Percentiles rank a stretch among this genome's conserved stretches.
These are phyloP conservation scores for Lachancea kluyveri DNA, from an alignment of 805 yeast species.

Conservation along the genomic window DNA sequence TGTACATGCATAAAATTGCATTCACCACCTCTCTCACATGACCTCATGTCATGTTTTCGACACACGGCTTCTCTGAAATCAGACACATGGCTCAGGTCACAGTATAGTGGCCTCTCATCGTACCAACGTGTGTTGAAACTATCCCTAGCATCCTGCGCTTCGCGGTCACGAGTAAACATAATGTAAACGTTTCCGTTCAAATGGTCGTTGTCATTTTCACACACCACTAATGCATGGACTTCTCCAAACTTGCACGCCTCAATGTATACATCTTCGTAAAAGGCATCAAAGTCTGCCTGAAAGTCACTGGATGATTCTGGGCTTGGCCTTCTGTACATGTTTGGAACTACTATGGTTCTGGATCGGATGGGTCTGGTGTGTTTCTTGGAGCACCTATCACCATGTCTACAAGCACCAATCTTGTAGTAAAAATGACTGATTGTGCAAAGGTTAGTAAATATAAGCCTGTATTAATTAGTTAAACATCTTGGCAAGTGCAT, in stretches of 20 bases:
- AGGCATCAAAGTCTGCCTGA: slow-evolving; percentile 44
- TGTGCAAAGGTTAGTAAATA: slow-evolving; percentile 8
- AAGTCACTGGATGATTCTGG: slow-evolving; percentile 33
- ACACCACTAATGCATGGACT: slow-evolving; percentile 60
- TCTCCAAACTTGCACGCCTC: slow-evolving; percentile 48
- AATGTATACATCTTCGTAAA: slow-evolving; percentile 66
- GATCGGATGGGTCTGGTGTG: slow-evolving; percentile 65
- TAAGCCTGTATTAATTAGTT: slow-evolving; percentile 1
- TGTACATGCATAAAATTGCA: slow-evolving; percentile 86
- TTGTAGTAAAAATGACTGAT: slow-evolving; percentile 60
- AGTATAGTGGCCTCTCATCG: slow-evolving; percentile 67
- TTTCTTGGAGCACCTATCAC: slow-evolving; percentile 74
- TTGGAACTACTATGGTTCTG: slow-evolving; percentile 49
- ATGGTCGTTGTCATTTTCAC: slow-evolving; percentile 80
- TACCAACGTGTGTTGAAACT: slow-evolving; percentile 78
- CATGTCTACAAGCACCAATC: slow-evolving; percentile 93
- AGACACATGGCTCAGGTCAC: slow-evolving; percentile 71
- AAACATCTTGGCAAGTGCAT: slow-evolving; percentile 4
- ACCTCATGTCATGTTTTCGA: slow-evolving; percentile 54
- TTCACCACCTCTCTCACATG: slow-evolving; percentile 72
- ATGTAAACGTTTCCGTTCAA: slow-evolving; percentile 82
- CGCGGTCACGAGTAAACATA: slow-evolving; percentile 45
- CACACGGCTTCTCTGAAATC: slow-evolving; percentile 70
- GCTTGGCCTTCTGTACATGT: slow-evolving; percentile 18
- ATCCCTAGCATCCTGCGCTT: slow-evolving; percentile 56